Evolutionary conservation across 768 basidiomycete species (phyloP).

Genomic region (Boletales sp.): DNA sequence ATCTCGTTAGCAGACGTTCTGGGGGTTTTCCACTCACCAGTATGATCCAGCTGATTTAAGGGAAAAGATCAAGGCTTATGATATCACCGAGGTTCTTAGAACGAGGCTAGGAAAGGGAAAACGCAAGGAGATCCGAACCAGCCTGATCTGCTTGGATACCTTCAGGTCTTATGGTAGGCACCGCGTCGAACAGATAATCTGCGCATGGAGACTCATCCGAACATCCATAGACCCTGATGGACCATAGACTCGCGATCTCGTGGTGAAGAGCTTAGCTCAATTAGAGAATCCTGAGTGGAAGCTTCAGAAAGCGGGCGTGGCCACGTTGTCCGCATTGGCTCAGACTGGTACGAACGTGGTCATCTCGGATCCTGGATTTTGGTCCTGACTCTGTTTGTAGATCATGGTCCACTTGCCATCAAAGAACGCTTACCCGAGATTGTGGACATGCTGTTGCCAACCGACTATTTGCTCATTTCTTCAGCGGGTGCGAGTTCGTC

Average conservation of each 20-base stretch:
- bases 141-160: conserved; percentile 5
- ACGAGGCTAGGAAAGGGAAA: not conserved
- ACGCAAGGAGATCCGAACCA: conserved; percentile 2
- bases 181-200: not conserved
- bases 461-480: not conserved
- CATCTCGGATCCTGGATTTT: not conserved
- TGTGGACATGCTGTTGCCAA: conserved; percentile 14
- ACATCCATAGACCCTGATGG: not conserved
- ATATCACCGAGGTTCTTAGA: conserved; percentile 2
- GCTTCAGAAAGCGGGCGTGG: conserved; percentile 18
- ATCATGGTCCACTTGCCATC: conserved; percentile 10
- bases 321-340: conserved; percentile 17
- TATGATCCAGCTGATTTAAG: not conserved
- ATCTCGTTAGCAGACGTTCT: not conserved
- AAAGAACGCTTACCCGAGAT: not conserved
- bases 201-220: not conserved
- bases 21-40: not conserved
- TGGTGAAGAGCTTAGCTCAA: not conserved
- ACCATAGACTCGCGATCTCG: not conserved
- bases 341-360: conserved; percentile 11
- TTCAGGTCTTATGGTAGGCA: conserved; percentile 2
- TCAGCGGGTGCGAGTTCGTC: not conserved
- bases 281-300: conserved; percentile 5
- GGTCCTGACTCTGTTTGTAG: not conserved
- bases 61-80: not conserved